phyloP scores from a whole-genome alignment of 2,329 filamentous ascomycete species.

The Emergomyces pasteurianus region DNA sequence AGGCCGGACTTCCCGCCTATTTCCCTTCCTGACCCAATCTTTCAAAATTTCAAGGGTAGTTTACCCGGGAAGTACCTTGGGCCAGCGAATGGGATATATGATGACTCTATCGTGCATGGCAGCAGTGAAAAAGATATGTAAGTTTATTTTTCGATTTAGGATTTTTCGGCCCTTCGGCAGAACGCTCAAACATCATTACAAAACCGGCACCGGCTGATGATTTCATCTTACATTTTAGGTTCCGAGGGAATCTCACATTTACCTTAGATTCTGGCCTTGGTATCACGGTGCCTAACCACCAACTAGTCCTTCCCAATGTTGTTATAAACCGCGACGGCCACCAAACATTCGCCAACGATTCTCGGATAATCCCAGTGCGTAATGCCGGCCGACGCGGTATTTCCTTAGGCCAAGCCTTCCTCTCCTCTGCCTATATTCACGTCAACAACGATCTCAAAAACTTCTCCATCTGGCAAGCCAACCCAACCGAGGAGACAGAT shows the following conservation, averaged over 20 bases:
- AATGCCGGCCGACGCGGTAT: conserved; percentile 12
- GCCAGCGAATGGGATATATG: background rate
- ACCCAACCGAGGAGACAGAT: conserved; percentile 8
- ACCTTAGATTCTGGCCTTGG: conserved; percentile 9
- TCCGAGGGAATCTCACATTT: conserved; percentile 10
- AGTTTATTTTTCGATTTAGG: background rate
- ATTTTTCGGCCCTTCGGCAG: no score
- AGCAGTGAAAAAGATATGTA: background rate
- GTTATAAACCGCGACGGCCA: conserved; percentile 12
- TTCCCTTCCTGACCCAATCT: background rate
- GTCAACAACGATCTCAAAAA: conserved; percentile 17
- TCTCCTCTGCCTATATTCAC: conserved; percentile 20
- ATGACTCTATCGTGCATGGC: background rate
- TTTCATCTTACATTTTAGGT: background rate
- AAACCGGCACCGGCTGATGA: background rate
- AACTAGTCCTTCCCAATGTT: conserved; percentile 20
- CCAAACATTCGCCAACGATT: background rate
- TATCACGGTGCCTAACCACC: conserved; percentile 20
- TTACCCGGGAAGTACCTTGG: conserved; percentile 1
- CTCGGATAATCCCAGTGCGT: background rate
- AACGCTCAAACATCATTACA: background rate
- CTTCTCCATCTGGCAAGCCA: conserved; percentile 15
- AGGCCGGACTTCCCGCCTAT: background rate
- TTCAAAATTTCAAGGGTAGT: background rate
- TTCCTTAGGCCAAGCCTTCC: conserved; percentile 19